Conservation (phyloP, 177 flowering plant genomes). For the Vitis hybrid region DNA sequence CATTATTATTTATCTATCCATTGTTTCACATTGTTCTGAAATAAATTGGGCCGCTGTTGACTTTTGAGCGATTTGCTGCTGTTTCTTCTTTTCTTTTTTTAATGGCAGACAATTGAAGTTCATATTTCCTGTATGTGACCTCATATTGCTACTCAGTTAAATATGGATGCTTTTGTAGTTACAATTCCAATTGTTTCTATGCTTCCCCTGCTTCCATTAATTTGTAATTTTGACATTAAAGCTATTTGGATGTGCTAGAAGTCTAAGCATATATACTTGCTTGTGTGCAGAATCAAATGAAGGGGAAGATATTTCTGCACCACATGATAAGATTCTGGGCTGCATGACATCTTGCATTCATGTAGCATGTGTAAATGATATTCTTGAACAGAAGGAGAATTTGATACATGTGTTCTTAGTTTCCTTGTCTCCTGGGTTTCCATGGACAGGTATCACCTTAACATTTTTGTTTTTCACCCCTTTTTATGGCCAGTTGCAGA, state of each 20-base stretch:
- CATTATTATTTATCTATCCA: too few species aligned
- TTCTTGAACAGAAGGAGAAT: conserved; percentile 56
- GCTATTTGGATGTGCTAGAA: neutral
- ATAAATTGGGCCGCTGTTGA: too few species aligned
- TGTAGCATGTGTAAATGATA: conserved; percentile 53
- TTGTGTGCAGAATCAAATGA: conserved; percentile 47
- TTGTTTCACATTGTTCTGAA: too few species aligned
- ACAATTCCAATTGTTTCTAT: too few species aligned
- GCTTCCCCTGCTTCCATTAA: too few species aligned
- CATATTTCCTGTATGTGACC: too few species aligned
- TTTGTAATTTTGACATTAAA: neutral
- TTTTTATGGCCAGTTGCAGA: too few species aligned
- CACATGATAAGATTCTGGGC: conserved; percentile 60
- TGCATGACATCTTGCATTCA: conserved; percentile 70
- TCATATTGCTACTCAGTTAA: too few species aligned
- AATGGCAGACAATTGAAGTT: too few species aligned
- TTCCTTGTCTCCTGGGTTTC: conserved; percentile 52
- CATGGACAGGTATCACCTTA: conserved; percentile 68
- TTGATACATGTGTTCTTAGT: conserved; percentile 44
- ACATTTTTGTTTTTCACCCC: neutral
- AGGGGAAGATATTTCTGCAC: conserved; percentile 42
- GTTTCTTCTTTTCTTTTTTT: too few species aligned
- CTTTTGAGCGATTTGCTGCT: too few species aligned
- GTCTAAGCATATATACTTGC: conserved; percentile 6
- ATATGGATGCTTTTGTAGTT: too few species aligned